Conservation (phyloP, 148 eudicot species). For the Amaranthus palmeri region DNA sequence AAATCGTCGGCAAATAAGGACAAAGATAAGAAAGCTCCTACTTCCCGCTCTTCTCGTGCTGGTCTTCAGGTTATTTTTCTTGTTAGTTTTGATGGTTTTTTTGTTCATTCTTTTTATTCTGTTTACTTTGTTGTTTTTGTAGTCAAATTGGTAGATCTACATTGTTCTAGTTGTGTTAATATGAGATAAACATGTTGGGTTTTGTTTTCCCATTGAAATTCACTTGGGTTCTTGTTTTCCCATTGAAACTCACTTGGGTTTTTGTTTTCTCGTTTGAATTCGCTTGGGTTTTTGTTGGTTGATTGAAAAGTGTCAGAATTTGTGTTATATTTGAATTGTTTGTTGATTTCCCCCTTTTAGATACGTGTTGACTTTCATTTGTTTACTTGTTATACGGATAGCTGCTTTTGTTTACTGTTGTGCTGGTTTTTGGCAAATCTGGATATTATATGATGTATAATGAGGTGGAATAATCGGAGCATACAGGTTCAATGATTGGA, state of each 20-base stretch:
- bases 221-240: background rate
- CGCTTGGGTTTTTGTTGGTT: background rate
- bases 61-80: constrained; percentile 55
- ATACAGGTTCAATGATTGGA: too few species aligned
- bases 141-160: constrained; percentile 14
- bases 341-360: too few species aligned
- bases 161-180: background rate
- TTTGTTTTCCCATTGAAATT: background rate
- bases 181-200: background rate
- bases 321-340: background rate
- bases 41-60: constrained; percentile 74
- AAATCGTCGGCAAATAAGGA: constrained; percentile 37
- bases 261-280: too few species aligned
- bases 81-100: background rate
- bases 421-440: too few species aligned
- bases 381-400: background rate
- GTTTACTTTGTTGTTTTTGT: background rate
- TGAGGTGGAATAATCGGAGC: background rate
- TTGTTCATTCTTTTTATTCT: background rate
- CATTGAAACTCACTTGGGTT: background rate
- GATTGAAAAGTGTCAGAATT: background rate
- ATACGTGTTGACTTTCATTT: background rate
- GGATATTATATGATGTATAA: background rate
- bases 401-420: background rate
- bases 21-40: constrained; percentile 62